Percentiles rank a stretch among this genome's conserved stretches.
Evolutionary conservation across 306 rosid species (phyloP).

Genomic region (Vigna mungo): DNA sequence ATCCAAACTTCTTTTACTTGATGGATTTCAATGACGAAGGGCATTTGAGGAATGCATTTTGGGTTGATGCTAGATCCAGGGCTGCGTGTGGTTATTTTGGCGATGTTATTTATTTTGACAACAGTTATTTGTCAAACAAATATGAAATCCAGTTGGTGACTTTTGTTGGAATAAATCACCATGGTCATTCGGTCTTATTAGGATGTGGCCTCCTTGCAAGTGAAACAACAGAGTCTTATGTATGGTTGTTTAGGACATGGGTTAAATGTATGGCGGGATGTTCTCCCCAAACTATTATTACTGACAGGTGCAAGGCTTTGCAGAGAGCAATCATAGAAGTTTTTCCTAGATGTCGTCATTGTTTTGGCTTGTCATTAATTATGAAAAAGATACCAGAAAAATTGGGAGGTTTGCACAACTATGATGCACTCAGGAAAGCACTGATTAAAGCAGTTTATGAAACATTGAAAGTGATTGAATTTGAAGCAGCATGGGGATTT

Average conservation of each 20-base stretch:
- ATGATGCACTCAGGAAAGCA: constrained; percentile 82
- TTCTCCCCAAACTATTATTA: constrained; percentile 79
- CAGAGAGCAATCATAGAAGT: constrained; percentile 68
- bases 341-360: constrained; percentile 77
- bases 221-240: constrained; percentile 75
- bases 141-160: constrained; percentile 92
- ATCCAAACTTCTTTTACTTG: constrained; percentile 90
- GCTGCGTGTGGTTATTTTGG: constrained; percentile 86
- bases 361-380: constrained; percentile 84
- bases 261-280: constrained; percentile 67
- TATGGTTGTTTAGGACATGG: constrained; percentile 92
- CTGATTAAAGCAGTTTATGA: constrained; percentile 79
- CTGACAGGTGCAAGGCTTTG: constrained; percentile 81
- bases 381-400: constrained; percentile 91
- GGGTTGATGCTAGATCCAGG: constrained; percentile 86
- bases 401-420: constrained; percentile 82
- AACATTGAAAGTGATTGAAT: constrained; percentile 83
- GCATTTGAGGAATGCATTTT: constrained; percentile 75
- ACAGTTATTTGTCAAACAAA: constrained; percentile 73
- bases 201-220: constrained; percentile 93
- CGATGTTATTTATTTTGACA: constrained; percentile 81
- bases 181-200: constrained; percentile 79
- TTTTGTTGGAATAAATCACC: constrained; percentile 88
- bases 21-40: constrained; percentile 93
- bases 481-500: constrained; percentile 89